Base-by-base conservation (phyloP, 2,329 filamentous ascomycete genomes). In the Aureobasidium zeae region DNA sequence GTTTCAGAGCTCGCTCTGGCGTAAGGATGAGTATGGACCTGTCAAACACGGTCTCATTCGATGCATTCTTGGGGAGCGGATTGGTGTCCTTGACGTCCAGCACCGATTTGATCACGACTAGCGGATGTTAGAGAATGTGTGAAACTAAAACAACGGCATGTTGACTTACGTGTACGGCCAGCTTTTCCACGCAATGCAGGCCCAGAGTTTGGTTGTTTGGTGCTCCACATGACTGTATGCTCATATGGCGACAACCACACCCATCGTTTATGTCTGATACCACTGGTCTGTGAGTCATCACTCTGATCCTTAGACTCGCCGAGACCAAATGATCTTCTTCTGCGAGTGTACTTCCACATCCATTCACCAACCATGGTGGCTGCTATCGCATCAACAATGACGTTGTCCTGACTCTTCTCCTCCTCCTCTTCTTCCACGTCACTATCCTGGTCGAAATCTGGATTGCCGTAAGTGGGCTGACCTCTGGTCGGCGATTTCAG, bases 181-280 rank as follows among this genome's bases (percentile, higher is more conserved):
- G 83, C 83, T 70, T 96, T 98, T 52, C 91, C 91, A 71, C 96
- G 74, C 62, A 98, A 66, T 22, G 88, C 89, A 55, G 78, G 83
- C 22, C 88, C 87, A 53, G 81, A 86, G 8, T 81, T 86, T 12
- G 91, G 91, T 64, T 98, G 91, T 70, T 94, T 95, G 71, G 83
- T 94, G 63, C 89, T 95, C 91, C 91, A 98, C 63, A 98, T 85
- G 48, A 98, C 89, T 10, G 89, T 83, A 50, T 88, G 76, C 64
- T 98, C 91, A 58, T 98, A 96, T 2, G 91, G 91, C 13, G 89
- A 91, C 50, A 98, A 75, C 91, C 91, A 98, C 2, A 98, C 91
- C 91, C 91, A 98, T 61, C 91, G 76, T 67, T 88, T 95, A 62
- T 98, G 91, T 21, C 91, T 68, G 4, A 74, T 83, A 19, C 73